Evolutionary conservation across 2,329 filamentous ascomycete genomes (phyloP).

Genomic region (Magnaporthiopsis incrustans): DNA sequence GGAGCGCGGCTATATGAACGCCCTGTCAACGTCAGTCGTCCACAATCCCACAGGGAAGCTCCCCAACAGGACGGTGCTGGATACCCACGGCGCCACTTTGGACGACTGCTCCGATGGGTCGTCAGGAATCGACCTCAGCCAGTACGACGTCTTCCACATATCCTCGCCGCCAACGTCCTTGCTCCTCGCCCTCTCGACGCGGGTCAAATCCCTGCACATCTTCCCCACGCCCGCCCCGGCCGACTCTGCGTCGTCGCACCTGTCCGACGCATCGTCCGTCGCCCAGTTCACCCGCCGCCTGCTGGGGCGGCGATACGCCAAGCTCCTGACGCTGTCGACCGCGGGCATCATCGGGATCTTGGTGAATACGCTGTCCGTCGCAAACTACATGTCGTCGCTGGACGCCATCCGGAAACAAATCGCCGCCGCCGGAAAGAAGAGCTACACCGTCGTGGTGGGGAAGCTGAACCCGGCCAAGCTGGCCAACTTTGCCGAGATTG

Average conservation of each 20-base stretch:
- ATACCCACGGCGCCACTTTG: slow-evolving; percentile 17
- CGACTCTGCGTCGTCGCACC: not conserved
- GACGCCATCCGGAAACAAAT: slow-evolving; percentile 67
- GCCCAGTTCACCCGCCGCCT: slow-evolving; percentile 39
- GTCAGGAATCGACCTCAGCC: slow-evolving; percentile 41
- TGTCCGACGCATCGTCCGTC: slow-evolving; percentile 32
- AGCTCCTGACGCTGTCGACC: slow-evolving; percentile 71
- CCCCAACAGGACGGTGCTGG: slow-evolving; percentile 66
- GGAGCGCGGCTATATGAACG: slow-evolving; percentile 56
- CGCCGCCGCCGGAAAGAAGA: slow-evolving; percentile 77
- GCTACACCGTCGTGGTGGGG: slow-evolving; percentile 91
- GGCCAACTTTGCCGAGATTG: slow-evolving; percentile 92
- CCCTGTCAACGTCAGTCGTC: slow-evolving; percentile 64
- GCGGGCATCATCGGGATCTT: slow-evolving; percentile 85
- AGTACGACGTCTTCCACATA: slow-evolving; percentile 74
- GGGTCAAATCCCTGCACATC: slow-evolving; percentile 71
- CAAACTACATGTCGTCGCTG: slow-evolving; percentile 80
- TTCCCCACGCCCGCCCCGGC: slow-evolving; percentile 40
- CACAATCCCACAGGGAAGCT: slow-evolving; percentile 73
- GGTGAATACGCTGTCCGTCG: slow-evolving; percentile 89
- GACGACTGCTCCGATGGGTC: slow-evolving; percentile 25
- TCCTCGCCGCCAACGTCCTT: slow-evolving; percentile 73
- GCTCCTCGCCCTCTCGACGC: slow-evolving; percentile 77
- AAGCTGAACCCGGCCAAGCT: slow-evolving; percentile 94
- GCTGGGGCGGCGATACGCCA: slow-evolving; percentile 80